phyloP scores from a whole-genome alignment of 495 filamentous ascomycete genomes.

The Mycothermus thermophilus region DNA sequence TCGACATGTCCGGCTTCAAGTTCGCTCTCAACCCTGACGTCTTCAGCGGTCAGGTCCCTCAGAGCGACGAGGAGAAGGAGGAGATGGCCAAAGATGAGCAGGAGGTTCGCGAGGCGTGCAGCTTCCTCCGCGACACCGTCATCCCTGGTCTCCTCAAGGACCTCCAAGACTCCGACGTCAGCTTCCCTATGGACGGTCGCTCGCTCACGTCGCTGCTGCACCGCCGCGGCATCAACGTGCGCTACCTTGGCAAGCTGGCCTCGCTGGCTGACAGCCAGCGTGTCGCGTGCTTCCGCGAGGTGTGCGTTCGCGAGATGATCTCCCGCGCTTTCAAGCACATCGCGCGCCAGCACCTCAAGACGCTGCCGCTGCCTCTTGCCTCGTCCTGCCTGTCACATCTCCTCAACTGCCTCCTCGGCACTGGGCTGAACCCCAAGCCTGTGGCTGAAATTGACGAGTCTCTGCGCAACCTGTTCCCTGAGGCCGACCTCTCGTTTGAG shows the following conservation, averaged over 20 bases:
- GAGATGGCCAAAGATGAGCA: slow-evolving; percentile 75
- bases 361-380: slow-evolving; percentile 64
- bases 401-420: slow-evolving; percentile 85
- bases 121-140: slow-evolving; percentile 55
- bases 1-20: slow-evolving; percentile 72
- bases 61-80: slow-evolving; percentile 79
- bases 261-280: slow-evolving; percentile 54
- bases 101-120: slow-evolving; percentile 73
- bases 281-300: slow-evolving; percentile 56
- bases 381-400: slow-evolving; percentile 71
- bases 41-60: slow-evolving; percentile 81
- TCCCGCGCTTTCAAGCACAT: slow-evolving; percentile 89
- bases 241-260: slow-evolving; percentile 81
- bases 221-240: slow-evolving; percentile 92
- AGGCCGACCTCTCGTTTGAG: slow-evolving; percentile 72
- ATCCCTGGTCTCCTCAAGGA: slow-evolving; percentile 66
- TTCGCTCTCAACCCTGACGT: slow-evolving; percentile 90
- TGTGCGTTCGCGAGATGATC: slow-evolving; percentile 86
- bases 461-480: slow-evolving; percentile 59
- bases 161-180: slow-evolving; percentile 80
- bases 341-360: slow-evolving; percentile 61
- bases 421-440: slow-evolving; percentile 60
- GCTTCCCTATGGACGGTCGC: slow-evolving; percentile 95
- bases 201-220: slow-evolving; percentile 82
- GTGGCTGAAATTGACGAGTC: slow-evolving; percentile 61